phyloP scores from a whole-genome alignment of 345 rosid genomes.

The Euphorbia tirucalli region DNA sequence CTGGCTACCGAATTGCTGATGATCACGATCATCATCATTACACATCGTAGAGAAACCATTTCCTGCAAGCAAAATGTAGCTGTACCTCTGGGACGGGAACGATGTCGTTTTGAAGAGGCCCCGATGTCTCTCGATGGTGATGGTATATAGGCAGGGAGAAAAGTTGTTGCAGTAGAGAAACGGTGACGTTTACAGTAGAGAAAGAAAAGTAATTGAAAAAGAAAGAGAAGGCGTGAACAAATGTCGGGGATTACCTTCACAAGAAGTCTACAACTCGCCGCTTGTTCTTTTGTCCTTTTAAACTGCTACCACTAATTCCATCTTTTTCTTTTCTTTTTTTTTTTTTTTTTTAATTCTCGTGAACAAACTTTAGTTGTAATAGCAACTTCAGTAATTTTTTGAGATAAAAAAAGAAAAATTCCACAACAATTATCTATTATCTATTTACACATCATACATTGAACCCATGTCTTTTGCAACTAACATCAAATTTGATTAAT shows the following conservation, averaged over 20 bases:
- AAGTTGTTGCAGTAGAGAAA: neutral
- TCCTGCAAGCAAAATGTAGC: neutral
- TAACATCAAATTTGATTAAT: no score
- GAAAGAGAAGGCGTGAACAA: slow-evolving; percentile 13
- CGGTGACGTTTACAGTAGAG: neutral
- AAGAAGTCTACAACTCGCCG: slow-evolving; percentile 17
- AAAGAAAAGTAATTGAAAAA: neutral
- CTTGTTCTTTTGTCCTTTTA: slow-evolving; percentile 17
- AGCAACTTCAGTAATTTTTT: no score
- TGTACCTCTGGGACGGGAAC: neutral
- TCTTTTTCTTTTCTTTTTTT: no score
- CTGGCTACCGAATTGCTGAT: slow-evolving; percentile 30
- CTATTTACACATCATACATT: no score
- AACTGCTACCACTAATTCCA: neutral
- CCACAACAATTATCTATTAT: no score
- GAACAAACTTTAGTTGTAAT: no score
- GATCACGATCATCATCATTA: slow-evolving; percentile 20
- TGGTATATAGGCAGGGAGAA: neutral
- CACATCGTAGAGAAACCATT: slow-evolving; percentile 3
- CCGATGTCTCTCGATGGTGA: neutral
- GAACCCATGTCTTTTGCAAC: no score
- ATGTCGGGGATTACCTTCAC: slow-evolving; percentile 5
- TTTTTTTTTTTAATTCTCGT: no score
- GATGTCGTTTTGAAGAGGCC: neutral
- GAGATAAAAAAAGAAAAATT: no score